Evolutionary conservation across 192 early-diverging fungal species (phyloP).

Genomic region (Backusella circina): DNA sequence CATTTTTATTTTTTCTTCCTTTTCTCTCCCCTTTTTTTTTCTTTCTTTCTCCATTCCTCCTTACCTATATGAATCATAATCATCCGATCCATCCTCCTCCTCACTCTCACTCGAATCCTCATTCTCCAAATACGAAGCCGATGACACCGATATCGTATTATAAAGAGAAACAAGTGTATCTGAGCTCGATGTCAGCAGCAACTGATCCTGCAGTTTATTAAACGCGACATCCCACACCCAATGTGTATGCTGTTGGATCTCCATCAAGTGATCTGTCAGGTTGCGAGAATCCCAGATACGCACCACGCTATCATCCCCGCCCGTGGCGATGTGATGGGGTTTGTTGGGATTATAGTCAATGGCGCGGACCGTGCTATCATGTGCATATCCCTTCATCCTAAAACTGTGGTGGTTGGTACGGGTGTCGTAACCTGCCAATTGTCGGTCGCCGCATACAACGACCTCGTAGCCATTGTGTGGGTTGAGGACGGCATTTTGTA

Average conservation of each 20-base stretch:
- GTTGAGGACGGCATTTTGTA: constrained; percentile 56
- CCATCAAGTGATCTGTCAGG: constrained; percentile 50
- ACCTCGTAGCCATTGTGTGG: constrained; percentile 55
- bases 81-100: constrained; percentile 17
- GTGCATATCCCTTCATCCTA: constrained; percentile 54
- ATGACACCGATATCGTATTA: constrained; percentile 82
- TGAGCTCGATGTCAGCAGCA: constrained; percentile 79
- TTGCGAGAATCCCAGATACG: constrained; percentile 86
- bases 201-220: constrained; percentile 91
- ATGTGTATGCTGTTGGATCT: constrained; percentile 68
- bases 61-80: constrained; percentile 2
- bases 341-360: constrained; percentile 89
- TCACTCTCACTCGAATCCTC: constrained; percentile 32
- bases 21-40: background rate
- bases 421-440: constrained; percentile 70
- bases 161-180: constrained; percentile 89
- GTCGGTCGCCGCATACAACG: constrained; percentile 54
- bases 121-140: constrained; percentile 51
- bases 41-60: background rate
- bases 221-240: constrained; percentile 86
- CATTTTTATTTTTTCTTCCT: background rate
- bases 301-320: constrained; percentile 85
- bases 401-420: constrained; percentile 40
- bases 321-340: constrained; percentile 77
- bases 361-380: constrained; percentile 64